Conservation (phyloP, 2,329 filamentous ascomycete species). For the Diaporthe australafricana region DNA sequence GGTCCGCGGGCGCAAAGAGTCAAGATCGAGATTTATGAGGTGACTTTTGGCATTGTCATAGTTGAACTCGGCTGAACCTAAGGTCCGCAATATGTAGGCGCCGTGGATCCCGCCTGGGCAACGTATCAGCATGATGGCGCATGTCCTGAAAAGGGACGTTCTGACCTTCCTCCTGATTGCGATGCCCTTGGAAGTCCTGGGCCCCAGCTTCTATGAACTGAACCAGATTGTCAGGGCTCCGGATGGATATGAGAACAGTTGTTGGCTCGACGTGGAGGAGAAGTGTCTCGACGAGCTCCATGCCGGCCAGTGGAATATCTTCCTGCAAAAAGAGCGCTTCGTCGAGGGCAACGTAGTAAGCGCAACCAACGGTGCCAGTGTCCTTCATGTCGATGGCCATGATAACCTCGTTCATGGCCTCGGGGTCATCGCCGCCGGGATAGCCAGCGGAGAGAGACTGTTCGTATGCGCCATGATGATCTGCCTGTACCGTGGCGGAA, state of each 20-base stretch:
- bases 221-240: constrained; percentile 55
- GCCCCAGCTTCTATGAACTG: constrained; percentile 49
- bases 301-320: constrained; percentile 76
- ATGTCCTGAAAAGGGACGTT: neutral
- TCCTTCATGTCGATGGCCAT: constrained; percentile 83
- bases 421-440: constrained; percentile 38
- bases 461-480: constrained; percentile 12
- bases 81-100: constrained; percentile 69
- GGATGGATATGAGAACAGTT: constrained; percentile 63
- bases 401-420: constrained; percentile 72
- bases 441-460: neutral
- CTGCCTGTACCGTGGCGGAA: neutral
- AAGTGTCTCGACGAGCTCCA: constrained; percentile 75
- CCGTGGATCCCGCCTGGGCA: constrained; percentile 50
- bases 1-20: constrained; percentile 58
- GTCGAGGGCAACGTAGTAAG: constrained; percentile 80
- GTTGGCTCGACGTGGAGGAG: constrained; percentile 67
- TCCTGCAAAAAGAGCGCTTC: constrained; percentile 81
- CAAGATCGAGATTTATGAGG: constrained; percentile 69
- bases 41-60: constrained; percentile 75
- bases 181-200: constrained; percentile 46
- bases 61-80: constrained; percentile 79
- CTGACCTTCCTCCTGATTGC: constrained; percentile 38
- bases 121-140: neutral
- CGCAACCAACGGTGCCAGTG: constrained; percentile 81